phyloP scores from a whole-genome alignment of 352 stramenopile genomes.

The Plasmopara halstedii region DNA sequence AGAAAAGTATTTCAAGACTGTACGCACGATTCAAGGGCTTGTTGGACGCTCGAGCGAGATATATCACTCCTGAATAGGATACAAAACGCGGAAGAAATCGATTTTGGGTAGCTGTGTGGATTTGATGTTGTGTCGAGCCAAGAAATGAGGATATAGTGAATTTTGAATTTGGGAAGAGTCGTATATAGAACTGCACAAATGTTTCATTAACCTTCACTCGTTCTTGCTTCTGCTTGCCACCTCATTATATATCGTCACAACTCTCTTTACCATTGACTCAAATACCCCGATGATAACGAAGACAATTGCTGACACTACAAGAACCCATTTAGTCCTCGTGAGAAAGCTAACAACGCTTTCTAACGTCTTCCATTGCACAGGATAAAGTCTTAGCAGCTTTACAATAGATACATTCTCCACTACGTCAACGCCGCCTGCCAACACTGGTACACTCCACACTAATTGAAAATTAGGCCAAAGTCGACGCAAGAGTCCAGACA shows the following conservation, averaged over 20 bases:
- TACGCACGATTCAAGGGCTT: slow-evolving; percentile 55
- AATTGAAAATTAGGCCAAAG: slow-evolving; percentile 20
- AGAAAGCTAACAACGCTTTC: slow-evolving; percentile 26
- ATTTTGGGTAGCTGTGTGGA: not conserved
- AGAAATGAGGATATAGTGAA: not conserved
- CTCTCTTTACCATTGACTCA: not conserved
- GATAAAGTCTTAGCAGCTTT: slow-evolving; percentile 34
- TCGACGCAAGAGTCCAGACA: slow-evolving; percentile 20
- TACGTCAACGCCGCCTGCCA: slow-evolving; percentile 29
- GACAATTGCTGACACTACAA: slow-evolving; percentile 9
- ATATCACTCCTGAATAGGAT: slow-evolving; percentile 14
- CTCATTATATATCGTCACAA: not conserved
- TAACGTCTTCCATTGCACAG: slow-evolving; percentile 13
- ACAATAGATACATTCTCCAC: slow-evolving; percentile 37
- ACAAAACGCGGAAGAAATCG: not conserved
- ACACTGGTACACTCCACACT: slow-evolving; percentile 16
- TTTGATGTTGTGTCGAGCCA: not conserved
- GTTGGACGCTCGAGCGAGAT: slow-evolving; percentile 42
- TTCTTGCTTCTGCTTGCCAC: slow-evolving; percentile 4
- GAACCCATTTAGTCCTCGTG: slow-evolving; percentile 31
- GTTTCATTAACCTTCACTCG: slow-evolving; percentile 5
- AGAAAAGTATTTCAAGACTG: slow-evolving; percentile 47
- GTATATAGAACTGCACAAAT: too few species aligned
- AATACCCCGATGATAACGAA: slow-evolving; percentile 18
- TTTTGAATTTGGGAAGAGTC: too few species aligned